phyloP scores from a whole-genome alignment of 2,329 filamentous ascomycete genomes.

The Pestalotiopsis sp. region DNA sequence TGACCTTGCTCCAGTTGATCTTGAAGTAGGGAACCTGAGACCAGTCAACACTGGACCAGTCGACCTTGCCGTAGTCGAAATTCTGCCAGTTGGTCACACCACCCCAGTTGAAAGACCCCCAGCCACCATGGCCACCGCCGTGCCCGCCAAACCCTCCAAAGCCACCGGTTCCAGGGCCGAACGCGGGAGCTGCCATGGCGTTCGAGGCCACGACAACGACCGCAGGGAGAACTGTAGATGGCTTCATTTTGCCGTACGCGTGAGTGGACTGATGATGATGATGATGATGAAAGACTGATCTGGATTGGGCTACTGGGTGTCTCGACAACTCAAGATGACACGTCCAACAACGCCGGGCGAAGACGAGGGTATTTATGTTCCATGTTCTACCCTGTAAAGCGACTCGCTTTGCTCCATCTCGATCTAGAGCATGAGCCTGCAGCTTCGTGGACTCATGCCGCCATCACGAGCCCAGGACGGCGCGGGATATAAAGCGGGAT shows the following conservation, averaged over 20 bases:
- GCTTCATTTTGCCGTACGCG: neutral
- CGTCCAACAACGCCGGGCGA: no score
- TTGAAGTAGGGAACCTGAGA: neutral
- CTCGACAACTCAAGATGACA: no score
- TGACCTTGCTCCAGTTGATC: slow-evolving; percentile 7
- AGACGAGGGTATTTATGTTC: no score
- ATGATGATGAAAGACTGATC: no score
- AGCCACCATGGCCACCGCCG: neutral
- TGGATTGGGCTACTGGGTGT: no score
- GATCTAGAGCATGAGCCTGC: no score
- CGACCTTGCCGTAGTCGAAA: slow-evolving; percentile 3
- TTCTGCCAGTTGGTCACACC: neutral
- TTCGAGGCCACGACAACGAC: neutral
- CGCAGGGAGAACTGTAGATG: neutral
- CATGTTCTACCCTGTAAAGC: no score
- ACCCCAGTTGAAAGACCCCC: neutral
- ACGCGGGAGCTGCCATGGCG: neutral
- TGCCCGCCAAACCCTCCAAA: neutral
- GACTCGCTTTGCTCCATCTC: no score
- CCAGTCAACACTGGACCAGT: slow-evolving; percentile 9
- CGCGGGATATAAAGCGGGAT: no score
- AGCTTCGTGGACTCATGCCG: no score
- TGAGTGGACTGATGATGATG: no score
- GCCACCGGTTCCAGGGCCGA: neutral
- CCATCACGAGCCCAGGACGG: no score